Evolutionary conservation across 169 alveolate species (phyloP), one percentile per base, ranked within the genome.

Genomic region (Ichthyophthirius multifiliis): DNA sequence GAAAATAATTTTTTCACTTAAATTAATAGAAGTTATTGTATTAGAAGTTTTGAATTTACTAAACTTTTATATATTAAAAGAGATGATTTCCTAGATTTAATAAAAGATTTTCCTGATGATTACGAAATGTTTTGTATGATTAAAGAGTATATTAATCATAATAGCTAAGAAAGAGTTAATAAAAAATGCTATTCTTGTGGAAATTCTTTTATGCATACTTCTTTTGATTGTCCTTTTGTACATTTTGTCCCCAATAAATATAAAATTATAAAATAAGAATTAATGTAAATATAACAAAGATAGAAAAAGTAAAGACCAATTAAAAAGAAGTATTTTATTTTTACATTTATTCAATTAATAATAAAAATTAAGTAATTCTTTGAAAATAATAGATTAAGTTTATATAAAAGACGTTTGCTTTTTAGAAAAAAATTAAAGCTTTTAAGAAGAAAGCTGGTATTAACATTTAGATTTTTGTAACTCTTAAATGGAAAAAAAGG

Each of bases 31-130:
- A 67, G 41, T 18, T 35, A 18, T 35, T 34, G 34, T 5, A 37
- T 44, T 18, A 67, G 77, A 67, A 67, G 62, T 67, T 31, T 67
- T 3, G 77, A 67, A 18, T 67, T 67, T 39, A 67, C 77, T 1
- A 67, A 39, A 18, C 34, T 67, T 4, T 44, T 67, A 9, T 35
- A 16, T 15, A 67, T 67, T 34, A 41, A 44, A n/a, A 67, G 46
- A 39, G 16, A 39, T 3, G 77, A 67, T 67, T 67, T 67, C 27
- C 32, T 16, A 20, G 63, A 67, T 16, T 39, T 67, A 15, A 41
- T 67, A 0, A 67, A 67, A 67, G 62, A 67, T 18, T 67, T 37
- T 44, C 18, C 18, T 0, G 16, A 39, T 9, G 77, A 67, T 20
- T 31, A 67, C 15, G 77, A 67, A 67, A 18, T 30, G 4, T 67